phyloP scores from a whole-genome alignment of 805 yeast genomes.

The Ogataea saltuana region DNA sequence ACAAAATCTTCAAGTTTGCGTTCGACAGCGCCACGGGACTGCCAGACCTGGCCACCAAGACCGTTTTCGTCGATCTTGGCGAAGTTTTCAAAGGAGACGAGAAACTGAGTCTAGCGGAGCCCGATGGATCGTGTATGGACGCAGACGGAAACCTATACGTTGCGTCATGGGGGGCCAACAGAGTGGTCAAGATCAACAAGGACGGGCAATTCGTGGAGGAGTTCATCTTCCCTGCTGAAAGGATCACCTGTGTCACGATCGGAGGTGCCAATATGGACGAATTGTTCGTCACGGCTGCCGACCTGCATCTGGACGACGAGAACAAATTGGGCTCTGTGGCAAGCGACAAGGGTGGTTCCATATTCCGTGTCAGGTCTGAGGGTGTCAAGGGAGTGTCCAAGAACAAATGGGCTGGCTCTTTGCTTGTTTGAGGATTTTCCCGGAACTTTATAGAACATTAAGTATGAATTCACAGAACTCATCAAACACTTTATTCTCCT shows the following conservation, averaged over 20 bases:
- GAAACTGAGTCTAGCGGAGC: constrained; percentile 51
- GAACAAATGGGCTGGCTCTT: constrained; percentile 29
- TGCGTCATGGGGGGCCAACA: constrained; percentile 64
- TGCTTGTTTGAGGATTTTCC: constrained; percentile 17
- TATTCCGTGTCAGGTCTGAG: constrained; percentile 47
- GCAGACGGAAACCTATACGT: constrained; percentile 55
- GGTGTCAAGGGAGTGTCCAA: constrained; percentile 39
- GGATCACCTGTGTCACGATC: constrained; percentile 66
- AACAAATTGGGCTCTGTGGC: constrained; percentile 31
- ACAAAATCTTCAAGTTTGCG: constrained; percentile 49
- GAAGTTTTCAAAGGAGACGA: constrained; percentile 14
- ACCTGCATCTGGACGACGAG: constrained; percentile 44
- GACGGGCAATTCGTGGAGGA: constrained; percentile 53
- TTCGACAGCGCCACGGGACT: constrained; percentile 36
- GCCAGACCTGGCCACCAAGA: constrained; percentile 37
- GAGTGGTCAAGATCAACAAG: constrained; percentile 54
- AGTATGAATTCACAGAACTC: constrained; percentile 57
- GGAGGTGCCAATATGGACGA: constrained; percentile 62
- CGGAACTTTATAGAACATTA: constrained; percentile 12
- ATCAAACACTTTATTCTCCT: constrained; percentile 67
- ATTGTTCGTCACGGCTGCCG: constrained; percentile 69
- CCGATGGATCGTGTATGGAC: constrained; percentile 77
- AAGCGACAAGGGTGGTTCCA: constrained; percentile 58
- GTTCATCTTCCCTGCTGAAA: constrained; percentile 55
- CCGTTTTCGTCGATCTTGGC: constrained; percentile 40